phyloP scores from a whole-genome alignment of 2,329 filamentous ascomycete genomes.

The Botrytis fabae region DNA sequence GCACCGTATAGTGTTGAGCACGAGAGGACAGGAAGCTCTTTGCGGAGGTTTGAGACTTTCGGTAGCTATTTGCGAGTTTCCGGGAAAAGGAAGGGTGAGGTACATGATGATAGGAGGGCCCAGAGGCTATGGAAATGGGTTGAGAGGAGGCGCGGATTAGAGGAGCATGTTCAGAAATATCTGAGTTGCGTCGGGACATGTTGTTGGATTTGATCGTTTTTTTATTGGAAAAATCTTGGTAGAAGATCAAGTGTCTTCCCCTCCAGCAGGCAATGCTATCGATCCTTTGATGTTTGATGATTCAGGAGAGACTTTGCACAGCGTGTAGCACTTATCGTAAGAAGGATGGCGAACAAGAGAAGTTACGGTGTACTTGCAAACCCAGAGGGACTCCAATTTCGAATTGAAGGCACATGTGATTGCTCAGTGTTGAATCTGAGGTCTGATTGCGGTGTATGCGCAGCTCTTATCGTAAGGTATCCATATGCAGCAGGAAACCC shows the following conservation, averaged over 20 bases:
- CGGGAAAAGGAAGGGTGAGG: conserved; percentile 4
- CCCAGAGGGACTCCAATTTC: background rate
- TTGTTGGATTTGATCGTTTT: background rate
- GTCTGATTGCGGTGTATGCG: conserved; percentile 9
- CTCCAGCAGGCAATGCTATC: background rate
- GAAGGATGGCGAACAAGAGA: background rate
- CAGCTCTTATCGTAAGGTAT: conserved; percentile 12
- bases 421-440: background rate
- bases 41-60: conserved; percentile 10
- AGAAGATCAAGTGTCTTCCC: background rate
- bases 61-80: conserved; percentile 9
- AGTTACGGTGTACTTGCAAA: background rate
- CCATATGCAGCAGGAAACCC: conserved; percentile 13
- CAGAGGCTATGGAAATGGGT: conserved; percentile 20
- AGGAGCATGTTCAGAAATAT: conserved; percentile 14
- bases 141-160: conserved; percentile 16
- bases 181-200: conserved; percentile 19
- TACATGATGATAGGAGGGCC: conserved; percentile 19
- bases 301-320: background rate
- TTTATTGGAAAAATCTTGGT: background rate
- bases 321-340: background rate
- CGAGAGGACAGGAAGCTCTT: conserved; percentile 45
- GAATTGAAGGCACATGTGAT: background rate
- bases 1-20: conserved; percentile 51
- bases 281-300: background rate